Percentiles rank a stretch among this genome's conserved stretches.
Evolutionary conservation across 352 stramenopile genomes (phyloP).

Genomic region (Phytopythium sindhum): DNA sequence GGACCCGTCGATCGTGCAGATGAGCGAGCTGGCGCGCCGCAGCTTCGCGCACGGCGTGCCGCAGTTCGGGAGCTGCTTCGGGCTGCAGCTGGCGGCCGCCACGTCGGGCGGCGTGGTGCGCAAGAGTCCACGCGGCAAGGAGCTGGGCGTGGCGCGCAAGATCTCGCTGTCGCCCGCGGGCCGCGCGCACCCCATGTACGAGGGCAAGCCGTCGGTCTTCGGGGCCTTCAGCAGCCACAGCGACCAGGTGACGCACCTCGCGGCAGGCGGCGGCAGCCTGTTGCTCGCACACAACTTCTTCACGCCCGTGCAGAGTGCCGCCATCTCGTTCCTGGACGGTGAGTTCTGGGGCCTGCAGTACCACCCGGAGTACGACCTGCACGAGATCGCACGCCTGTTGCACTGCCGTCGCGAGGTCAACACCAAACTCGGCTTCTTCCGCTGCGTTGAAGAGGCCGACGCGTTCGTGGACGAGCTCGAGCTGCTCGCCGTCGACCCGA

Average conservation of each 20-base stretch:
- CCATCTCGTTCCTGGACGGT: slow-evolving; percentile 24
- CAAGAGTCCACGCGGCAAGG: slow-evolving; percentile 67
- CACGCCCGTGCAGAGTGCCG: slow-evolving; percentile 56
- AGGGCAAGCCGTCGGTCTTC: slow-evolving; percentile 67
- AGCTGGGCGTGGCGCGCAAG: slow-evolving; percentile 66
- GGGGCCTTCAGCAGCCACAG: slow-evolving; percentile 76
- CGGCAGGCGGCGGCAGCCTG: slow-evolving; percentile 38
- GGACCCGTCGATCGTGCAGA: slow-evolving; percentile 44
- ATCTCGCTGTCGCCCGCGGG: slow-evolving; percentile 53
- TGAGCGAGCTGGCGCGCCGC: slow-evolving; percentile 35
- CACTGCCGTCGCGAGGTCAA: slow-evolving; percentile 65
- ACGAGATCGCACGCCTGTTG: slow-evolving; percentile 70
- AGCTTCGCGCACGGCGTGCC: slow-evolving; percentile 51
- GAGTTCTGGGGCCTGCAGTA: slow-evolving; percentile 82
- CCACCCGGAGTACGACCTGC: slow-evolving; percentile 74
- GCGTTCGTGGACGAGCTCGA: slow-evolving; percentile 75
- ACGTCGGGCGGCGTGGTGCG: slow-evolving; percentile 46
- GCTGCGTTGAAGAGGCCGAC: slow-evolving; percentile 61
- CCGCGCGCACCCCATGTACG: slow-evolving; percentile 68
- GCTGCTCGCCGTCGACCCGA: slow-evolving; percentile 64
- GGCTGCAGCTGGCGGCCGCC: slow-evolving; percentile 55
- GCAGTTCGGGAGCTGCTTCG: slow-evolving; percentile 80
- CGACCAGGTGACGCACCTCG: slow-evolving; percentile 66
- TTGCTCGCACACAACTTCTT: slow-evolving; percentile 55
- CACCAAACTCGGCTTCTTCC: slow-evolving; percentile 72